Evolutionary conservation across 2,329 filamentous ascomycete species (phyloP), one percentile per base, ranked within the genome.

Genomic region (Colletotrichum lentis): DNA sequence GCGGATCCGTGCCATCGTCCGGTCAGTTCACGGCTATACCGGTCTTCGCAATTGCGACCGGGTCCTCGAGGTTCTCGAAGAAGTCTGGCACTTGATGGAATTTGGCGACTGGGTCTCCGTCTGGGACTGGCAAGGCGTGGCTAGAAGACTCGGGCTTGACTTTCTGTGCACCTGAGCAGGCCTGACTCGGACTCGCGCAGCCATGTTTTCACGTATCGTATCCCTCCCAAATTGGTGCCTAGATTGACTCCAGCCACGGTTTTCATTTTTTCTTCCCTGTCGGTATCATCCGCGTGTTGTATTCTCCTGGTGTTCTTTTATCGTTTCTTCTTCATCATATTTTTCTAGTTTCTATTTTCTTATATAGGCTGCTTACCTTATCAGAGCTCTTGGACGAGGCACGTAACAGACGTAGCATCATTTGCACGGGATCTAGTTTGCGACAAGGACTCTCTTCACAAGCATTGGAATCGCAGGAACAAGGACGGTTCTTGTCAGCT

Each of bases 41-140:
- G 86, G 87, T 4, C 79, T 90, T 35, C 81, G 84, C 27, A 89
- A 88, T 72, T 84, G 85, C 35, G 84, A 88, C 70, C 80, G 83
- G 14, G 84, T 85, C 3, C 70, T 79, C 18, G 79, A 86, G 67
- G 76, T 90, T 1, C 80, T 90, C 14, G 84, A 88, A 71, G 83
- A 85, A 71, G 79, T 90, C 3, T 90, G 88, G 88, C 76, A 79
- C 24, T 79, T 86, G 24, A 89, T 90, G 86, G 85, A 84, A 31
- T 75, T 76, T 11, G 85, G 83, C 22, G 85, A 89, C 57, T 89
- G 86, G 84, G 72, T 80, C 31, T 80, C 81, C 20, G 86, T 85
- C 8, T 90, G 88, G 88, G 88, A 90, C 74, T 90, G 87, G 87
- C 87, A 89, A 69, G 79, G 79, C 3, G 81, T 89, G 35, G 86